phyloP scores from a whole-genome alignment of 345 rosid genomes.

The Citrus trifoliata region DNA sequence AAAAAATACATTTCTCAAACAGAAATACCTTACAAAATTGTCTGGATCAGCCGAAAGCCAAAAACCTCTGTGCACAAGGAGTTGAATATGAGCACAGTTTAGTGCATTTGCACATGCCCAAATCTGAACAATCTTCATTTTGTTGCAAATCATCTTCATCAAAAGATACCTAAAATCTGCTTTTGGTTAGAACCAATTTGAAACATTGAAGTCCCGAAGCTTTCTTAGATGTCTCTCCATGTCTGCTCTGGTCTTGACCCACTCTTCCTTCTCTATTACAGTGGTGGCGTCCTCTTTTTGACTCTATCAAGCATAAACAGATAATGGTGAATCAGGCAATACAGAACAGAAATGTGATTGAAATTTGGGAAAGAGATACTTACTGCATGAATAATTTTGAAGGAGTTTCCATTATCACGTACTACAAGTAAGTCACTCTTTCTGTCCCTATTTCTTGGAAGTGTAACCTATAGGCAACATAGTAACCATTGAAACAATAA shows the following conservation, averaged over 20 bases:
- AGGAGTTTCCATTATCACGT: constrained; percentile 75
- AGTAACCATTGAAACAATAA: neutral
- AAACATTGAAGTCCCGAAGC: constrained; percentile 71
- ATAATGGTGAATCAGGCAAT: neutral
- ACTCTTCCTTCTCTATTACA: constrained; percentile 83
- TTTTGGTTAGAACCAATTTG: constrained; percentile 70
- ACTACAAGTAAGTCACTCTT: constrained; percentile 79
- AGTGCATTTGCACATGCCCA: neutral
- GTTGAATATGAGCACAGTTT: neutral
- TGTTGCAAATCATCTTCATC: neutral
- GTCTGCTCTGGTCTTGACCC: constrained; percentile 68
- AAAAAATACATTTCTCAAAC: neutral
- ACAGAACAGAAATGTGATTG: neutral
- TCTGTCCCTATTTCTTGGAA: constrained; percentile 75
- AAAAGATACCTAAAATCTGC: neutral
- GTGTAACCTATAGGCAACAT: constrained; percentile 57
- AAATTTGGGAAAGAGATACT: constrained; percentile 5
- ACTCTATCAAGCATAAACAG: constrained; percentile 33
- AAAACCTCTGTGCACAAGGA: neutral
- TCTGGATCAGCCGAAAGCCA: neutral
- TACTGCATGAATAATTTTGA: constrained; percentile 72
- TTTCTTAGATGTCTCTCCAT: constrained; percentile 94
- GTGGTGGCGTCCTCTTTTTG: constrained; percentile 74
- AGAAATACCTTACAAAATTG: neutral
- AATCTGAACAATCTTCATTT: neutral